Evolutionary conservation across 345 rosid species (phyloP), one percentile per base, ranked within the genome.

Genomic region (Brassica incana): DNA sequence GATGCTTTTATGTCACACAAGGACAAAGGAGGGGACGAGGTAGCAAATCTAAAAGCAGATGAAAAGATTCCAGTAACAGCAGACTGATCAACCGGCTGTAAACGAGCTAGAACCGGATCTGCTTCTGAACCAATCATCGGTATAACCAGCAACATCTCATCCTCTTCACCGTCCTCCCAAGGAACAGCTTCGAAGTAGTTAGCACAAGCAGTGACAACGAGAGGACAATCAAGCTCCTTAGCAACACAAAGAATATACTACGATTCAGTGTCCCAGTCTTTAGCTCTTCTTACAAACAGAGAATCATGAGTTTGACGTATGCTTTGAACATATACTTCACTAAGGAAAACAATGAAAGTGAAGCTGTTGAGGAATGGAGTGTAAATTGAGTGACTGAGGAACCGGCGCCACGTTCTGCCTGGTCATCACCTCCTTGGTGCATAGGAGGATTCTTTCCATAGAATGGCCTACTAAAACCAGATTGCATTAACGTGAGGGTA

Each of bases 141-240:
- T 77, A 91, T 78, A 62, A 86, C 87, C 85, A 79, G 79, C 50
- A 95, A 70, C 79, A 91, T 95, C 77, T 90, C 97, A 50, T 95
- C 97, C 83, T 95, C 98, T 84, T 92, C 98, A 5, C 85, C 84
- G 81, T 92, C 97, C 83, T 92, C 97, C 99, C 99, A 95, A 5
- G 98, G 96, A 71, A 95, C 92, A 67, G 99, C 97, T 88, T 92
- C 98, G 86, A 95, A 79, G 85, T 92, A 95, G 72, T 83, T 87
- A 25, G 86, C 92, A 80, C 97, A 92, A 79, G 90, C 91, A 72
- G 87, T 40, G 65, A 91, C 72, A 56, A 91, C 84, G 40, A 85
- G 80, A 8, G 88, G 89, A 72, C 96, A 90, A 23, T 78, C 88
- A 29, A 92, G 93, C 80, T 87, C 83, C 74, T 86, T 85, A 58